Base-by-base conservation (phyloP, 108 stramenopile genomes). In the Skeletonema grethae region DNA sequence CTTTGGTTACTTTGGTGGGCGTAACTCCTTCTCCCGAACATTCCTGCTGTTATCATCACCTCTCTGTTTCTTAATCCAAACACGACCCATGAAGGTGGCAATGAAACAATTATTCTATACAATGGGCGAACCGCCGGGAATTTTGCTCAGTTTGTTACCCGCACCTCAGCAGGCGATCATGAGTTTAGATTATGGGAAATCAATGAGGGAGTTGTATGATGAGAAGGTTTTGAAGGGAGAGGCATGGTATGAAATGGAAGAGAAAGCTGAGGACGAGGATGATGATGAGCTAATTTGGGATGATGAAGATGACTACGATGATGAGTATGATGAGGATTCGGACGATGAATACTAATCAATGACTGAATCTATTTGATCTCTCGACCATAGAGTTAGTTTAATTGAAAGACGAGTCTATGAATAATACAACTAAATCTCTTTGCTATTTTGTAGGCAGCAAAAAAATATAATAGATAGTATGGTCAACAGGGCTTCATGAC, bases 121-220 rank as follows among this genome's bases (percentile, higher is more conserved):
- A n/a, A 68, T 88, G 25, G 59, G 89, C 34, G 76, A 90, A 63
- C 90, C 90, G 29, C 93, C 93, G 5, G 74, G 79, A 4, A 88
- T 94, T 41, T 57, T 94, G 15, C 72, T 91, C 12, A 90, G 88
- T 70, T 75, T 94, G 65, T 66, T 94, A 36, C 89, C 93, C 7
- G 93, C 90, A 36, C 90, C 93, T 22, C 89, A 94, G 67, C 93
- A 94, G 75, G 83, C 84, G n/a, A 92, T 94, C 20, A 79, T 94
- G 84, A 86, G 85, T 69, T 65, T 82, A 34, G 76, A 85, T 43
- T 80, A 80, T 65, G 70, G 41, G 3, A 57, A 38, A 63, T 69
- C 53, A 7, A 78, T 83, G 78, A 73, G 38, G 58, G 67, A 57
- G 32, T 68, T 85, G 39, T 85, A 85, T 71, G 85, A 82, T n/a